Base-by-base conservation (phyloP, 768 basidiomycete genomes). In the Termitomyces heimii region DNA sequence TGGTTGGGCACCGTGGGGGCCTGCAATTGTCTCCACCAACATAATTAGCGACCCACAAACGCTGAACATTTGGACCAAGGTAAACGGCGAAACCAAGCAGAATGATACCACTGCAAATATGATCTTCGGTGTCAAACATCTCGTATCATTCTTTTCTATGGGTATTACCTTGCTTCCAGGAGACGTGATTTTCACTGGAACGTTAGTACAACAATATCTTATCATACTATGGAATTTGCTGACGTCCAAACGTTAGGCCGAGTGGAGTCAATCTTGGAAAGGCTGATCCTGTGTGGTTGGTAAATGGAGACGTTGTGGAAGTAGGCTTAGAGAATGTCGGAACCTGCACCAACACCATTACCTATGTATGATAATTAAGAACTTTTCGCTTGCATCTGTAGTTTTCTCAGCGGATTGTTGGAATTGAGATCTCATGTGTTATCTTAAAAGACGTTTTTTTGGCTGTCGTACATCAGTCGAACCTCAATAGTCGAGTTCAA, bases 141-240 rank as follows among this genome's bases (percentile, higher is more conserved):
- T 75, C 2, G 73, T 76, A 22, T 71, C 70, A 8, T 77, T 75
- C 67, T 75, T 77, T 66, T 74, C 73, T 2, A 77, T 77, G 76
- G 75, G 76, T 1, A 76, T 68, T 9, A 77, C 75, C 2, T 57
- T 76, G 29, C 60, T 70, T 14, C 76, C 75, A 24, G 76, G 74
- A 18, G 76, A 77, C 56, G 69, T 77, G 2, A 76, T 77, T 24
- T 77, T 75, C 62, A 76, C 75, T 51, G 74, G 74, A 66, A 75
- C 72, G 75, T 73, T 45, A 66, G 73, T 67, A 12, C 43, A 44
- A 54, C 5, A n/a, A 20, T 8, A 24, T 39, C 12, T 3, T 29
- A n/a, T 12, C 6, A 12, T 16, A 29, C 32, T 4, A 5, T n/a
- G 20, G 18, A 39, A 14, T 29, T 12, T 24, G 18, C 34, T 50